Percentiles rank a stretch among this genome's conserved stretches.
These are phyloP conservation scores for Tieghemiomyces parasiticus DNA, from an alignment of 192 early-diverging fungal species.

Conservation along the genomic window DNA sequence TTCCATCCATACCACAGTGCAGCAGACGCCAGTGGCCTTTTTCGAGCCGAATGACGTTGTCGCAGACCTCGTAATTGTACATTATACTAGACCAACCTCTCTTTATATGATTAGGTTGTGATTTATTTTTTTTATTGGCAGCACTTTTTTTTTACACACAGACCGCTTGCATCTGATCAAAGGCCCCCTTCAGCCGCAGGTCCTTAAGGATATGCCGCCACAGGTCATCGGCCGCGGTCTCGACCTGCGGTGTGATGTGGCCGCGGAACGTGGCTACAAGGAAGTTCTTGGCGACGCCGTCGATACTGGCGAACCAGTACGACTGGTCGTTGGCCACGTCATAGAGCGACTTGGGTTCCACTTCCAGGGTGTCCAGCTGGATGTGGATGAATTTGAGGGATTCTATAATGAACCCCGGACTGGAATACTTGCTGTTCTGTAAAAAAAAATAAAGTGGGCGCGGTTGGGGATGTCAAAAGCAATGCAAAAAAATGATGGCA, in stretches of 20 bases:
- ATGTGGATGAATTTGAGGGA: background rate
- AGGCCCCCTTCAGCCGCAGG: background rate
- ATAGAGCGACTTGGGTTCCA: background rate
- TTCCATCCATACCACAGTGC: too few relatives aligned
- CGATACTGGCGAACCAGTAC: conserved; percentile 9
- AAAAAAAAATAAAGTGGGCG: too few relatives aligned
- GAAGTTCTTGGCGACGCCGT: background rate
- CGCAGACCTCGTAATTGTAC: too few relatives aligned
- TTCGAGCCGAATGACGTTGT: too few relatives aligned
- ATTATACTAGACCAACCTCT: too few relatives aligned
- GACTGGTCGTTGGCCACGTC: background rate
- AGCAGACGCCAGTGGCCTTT: too few relatives aligned
- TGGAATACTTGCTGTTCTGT: too few relatives aligned
- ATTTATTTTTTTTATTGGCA: too few relatives aligned
- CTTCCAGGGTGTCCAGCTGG: background rate
- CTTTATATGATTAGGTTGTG: too few relatives aligned
- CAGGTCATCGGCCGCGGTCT: background rate
- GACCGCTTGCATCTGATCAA: background rate
- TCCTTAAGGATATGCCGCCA: background rate
- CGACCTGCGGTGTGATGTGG: background rate
- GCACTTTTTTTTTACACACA: background rate
- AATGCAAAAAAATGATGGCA: too few relatives aligned
- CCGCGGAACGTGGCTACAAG: background rate
- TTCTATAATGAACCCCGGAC: background rate
- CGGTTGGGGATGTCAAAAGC: too few relatives aligned